Evolutionary conservation across 805 yeast species (phyloP).

Genomic region (Torulaspora franciscae): DNA sequence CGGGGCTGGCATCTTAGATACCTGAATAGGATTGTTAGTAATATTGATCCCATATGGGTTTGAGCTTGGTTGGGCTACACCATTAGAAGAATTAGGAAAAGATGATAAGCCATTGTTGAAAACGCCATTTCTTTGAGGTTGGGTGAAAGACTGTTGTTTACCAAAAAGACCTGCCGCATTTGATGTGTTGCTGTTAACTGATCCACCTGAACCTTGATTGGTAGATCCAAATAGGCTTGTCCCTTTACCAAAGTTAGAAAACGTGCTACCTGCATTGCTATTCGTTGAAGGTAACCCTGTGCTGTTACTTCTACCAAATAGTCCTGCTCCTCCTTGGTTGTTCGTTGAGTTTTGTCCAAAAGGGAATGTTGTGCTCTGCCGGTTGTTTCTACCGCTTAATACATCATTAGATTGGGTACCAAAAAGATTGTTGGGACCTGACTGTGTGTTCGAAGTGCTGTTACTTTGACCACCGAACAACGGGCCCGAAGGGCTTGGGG

Average conservation of each 20-base stretch:
- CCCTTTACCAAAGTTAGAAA: constrained; percentile 1
- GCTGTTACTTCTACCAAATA: constrained; percentile 24
- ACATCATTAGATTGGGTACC: constrained; percentile 6
- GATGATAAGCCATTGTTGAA: constrained; percentile 17
- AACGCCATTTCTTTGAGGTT: constrained; percentile 13
- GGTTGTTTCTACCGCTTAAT: constrained; percentile 10
- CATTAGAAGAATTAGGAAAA: constrained; percentile 1
- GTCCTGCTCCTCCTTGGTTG: constrained; percentile 25
- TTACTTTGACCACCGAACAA: constrained; percentile 21
- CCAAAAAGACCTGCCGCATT: constrained; percentile 22
- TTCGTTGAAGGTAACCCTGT: constrained; percentile 3
- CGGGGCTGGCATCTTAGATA: constrained; percentile 39
- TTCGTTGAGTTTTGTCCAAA: constrained; percentile 8
- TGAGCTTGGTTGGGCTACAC: constrained; percentile 3
- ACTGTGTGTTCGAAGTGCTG: constrained; percentile 7
- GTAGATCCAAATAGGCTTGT: neutral
- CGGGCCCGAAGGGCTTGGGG: constrained; percentile 33
- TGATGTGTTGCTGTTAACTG: constrained; percentile 21
- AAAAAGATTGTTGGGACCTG: constrained; percentile 4
- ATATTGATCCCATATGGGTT: constrained; percentile 36
- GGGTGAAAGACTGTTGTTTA: constrained; percentile 18
- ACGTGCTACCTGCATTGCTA: constrained; percentile 1
- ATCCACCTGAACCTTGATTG: constrained; percentile 14
- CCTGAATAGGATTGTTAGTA: constrained; percentile 24
- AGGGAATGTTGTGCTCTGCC: constrained; percentile 4